phyloP scores from a whole-genome alignment of 2,329 filamentous ascomycete species.

The Aspergillus fijiensis region DNA sequence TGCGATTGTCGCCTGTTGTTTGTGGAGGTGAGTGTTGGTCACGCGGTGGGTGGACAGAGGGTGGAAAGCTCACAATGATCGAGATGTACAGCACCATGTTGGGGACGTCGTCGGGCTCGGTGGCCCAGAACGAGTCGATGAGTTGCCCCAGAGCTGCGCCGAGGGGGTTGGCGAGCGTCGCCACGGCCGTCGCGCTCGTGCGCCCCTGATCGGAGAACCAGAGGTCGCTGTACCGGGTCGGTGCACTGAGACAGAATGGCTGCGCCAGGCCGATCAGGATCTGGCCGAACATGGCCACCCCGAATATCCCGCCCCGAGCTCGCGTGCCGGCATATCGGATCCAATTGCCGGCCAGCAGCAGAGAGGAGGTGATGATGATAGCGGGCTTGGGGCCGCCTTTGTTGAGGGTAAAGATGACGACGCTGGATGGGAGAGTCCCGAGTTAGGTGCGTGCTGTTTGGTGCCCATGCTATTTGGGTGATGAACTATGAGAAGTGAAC shows the following conservation, averaged over 20 bases:
- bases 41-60: background rate
- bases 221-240: conserved; percentile 85
- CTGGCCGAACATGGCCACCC: conserved; percentile 84
- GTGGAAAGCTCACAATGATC: conserved; percentile 64
- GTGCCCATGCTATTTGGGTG: background rate
- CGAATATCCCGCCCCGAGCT: conserved; percentile 63
- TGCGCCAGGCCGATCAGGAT: conserved; percentile 86
- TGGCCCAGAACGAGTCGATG: conserved; percentile 75
- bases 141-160: conserved; percentile 87
- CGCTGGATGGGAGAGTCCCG: conserved; percentile 21
- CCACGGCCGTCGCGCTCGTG: conserved; percentile 81
- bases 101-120: conserved; percentile 64
- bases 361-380: conserved; percentile 69
- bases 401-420: conserved; percentile 75
- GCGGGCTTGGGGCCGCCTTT: conserved; percentile 72
- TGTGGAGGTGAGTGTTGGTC: background rate
- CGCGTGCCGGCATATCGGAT: conserved; percentile 74
- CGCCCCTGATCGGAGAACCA: conserved; percentile 89
- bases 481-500: conserved; percentile 26
- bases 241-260: conserved; percentile 86
- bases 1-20: conserved; percentile 58
- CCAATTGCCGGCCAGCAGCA: conserved; percentile 86
- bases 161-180: conserved; percentile 83
- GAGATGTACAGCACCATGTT: conserved; percentile 81
- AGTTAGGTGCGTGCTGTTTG: background rate